Evolutionary conservation across 176 grass and related monocot species (phyloP).

Genomic region (Lolium multiflorum): DNA sequence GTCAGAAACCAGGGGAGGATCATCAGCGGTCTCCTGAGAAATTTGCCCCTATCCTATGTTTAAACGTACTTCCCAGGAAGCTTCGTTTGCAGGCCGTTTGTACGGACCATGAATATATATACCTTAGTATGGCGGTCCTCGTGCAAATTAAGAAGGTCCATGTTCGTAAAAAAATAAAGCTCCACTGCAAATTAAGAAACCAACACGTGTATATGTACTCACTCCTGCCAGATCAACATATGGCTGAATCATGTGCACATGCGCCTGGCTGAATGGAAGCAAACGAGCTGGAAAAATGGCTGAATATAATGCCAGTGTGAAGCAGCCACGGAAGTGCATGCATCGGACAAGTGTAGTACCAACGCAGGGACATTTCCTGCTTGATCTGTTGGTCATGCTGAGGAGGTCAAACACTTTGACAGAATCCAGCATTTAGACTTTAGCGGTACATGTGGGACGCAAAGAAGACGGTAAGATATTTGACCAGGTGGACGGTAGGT

Average conservation of each 20-base stretch:
- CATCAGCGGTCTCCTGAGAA: conserved; percentile 7
- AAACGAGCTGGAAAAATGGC: not conserved
- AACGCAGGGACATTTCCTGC: not conserved
- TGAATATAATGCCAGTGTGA: not conserved
- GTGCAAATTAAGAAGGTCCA: conserved; percentile 32
- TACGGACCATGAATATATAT: not conserved
- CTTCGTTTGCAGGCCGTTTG: not conserved
- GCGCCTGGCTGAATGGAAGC: not conserved
- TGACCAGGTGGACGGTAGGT: conserved; percentile 21
- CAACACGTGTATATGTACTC: not conserved
- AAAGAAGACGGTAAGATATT: conserved; percentile 29
- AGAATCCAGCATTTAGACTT: not conserved
- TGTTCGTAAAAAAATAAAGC: not conserved
- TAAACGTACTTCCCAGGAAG: not conserved
- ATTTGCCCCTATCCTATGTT: not conserved
- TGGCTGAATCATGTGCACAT: not conserved
- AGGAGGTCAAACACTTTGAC: conserved; percentile 34
- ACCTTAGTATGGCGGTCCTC: not conserved
- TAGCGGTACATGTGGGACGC: not conserved
- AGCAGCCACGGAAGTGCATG: not conserved
- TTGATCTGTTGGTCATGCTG: not conserved
- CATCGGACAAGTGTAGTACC: not conserved
- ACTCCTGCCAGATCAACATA: not conserved
- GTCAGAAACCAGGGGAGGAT: conserved; percentile 49
- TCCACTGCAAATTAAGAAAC: not conserved